Base-by-base conservation (phyloP, 345 rosid species). In the Xanthoceras sorbifolium region DNA sequence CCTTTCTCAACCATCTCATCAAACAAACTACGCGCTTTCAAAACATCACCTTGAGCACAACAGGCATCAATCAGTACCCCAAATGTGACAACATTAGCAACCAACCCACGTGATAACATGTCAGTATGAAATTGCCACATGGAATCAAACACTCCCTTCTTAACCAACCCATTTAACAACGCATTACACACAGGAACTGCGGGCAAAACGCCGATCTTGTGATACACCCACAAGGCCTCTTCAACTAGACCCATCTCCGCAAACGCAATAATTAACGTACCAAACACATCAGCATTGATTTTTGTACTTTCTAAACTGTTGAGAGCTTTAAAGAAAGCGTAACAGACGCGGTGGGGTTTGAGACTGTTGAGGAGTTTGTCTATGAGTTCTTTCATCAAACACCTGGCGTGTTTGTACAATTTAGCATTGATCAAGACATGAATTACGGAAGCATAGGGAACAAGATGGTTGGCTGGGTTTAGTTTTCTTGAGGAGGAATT, bases 331-430 rank as follows among this genome's bases (percentile, higher is more conserved):
- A 86, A 87, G 50, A 90, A 10, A 61, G 68, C 69, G 52, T 52
- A 48, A 74, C 81, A 76, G 67, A 82, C 72, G 22, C 81, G 80
- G 2, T 14, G 36, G 9, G 84, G 78, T 54, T 85, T 84, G 55
- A 54, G 68, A 73, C 83, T 76, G 61, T 76, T 81, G 22, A 72
- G 80, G 46, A 89, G 84, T 54, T 78, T 7, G 77, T 86, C 72
- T 4, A 85, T 81, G 71, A 90, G 89, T 87, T 72, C 62, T 85
- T 90, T 90, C 72, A 88, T 89, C 92, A 89, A 88, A 78, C 94
- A 84, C 82, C 86, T 87, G 80, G 93, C 91, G 60, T 81, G 77
- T 61, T 14, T 32, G 77, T 83, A 86, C 57, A 79, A 77, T 14
- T 82, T 78, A 9, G 85, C 85, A 77, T 73, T 57, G 4, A 85